Base-by-base conservation (phyloP, 2,329 filamentous ascomycete genomes). In the Botrytis squamosa region DNA sequence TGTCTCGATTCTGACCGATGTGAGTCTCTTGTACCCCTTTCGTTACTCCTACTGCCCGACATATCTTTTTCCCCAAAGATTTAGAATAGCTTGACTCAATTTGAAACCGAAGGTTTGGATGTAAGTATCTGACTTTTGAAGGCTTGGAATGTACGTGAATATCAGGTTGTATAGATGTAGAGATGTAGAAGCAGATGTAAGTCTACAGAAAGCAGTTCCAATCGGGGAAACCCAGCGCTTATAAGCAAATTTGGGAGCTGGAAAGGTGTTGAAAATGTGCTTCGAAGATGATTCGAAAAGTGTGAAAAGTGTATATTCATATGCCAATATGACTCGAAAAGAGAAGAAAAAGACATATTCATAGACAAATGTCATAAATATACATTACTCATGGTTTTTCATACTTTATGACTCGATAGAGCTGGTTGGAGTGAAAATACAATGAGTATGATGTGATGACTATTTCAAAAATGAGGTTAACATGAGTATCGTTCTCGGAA, bases 181-280 rank as follows among this genome's bases (percentile, higher is more conserved):
- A 29, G 29, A 29, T 29, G 29, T 29, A 29, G 29, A 29, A 29
- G 29, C 29, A 29, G 29, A 12, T 29, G 12, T 55, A 29, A 55
- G n/a, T 57, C n/a, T 57, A 9, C n/a, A 57, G 52, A 33, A 29
- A 16, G 5, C 3, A 18, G 3, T 16, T 18, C n/a, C 6, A 57
- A 0, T 0, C 0, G 7, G n/a, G 14, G 3, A 18, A 2, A 2
- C 6, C 0, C 14, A 57, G n/a, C n/a, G 14, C 6, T 57, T 57
- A 29, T 57, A 4, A 57, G 14, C 52, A 57, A n/a, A 57, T 33
- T 18, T 57, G 3, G n/a, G n/a, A 57, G 3, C 14, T 29, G 3
- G 14, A 29, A 55, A 55, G 5, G 2, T n/a, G 25, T 55, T 55
- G 25, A 12, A 29, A 57, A 18, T 18, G 52, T 18, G 3, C n/a